Percentiles rank a stretch among this genome's conserved stretches.
These are phyloP conservation scores for Phaeophleospora eucalypticola DNA, from an alignment of 2,329 filamentous ascomycete genomes.

Conservation along the genomic window DNA sequence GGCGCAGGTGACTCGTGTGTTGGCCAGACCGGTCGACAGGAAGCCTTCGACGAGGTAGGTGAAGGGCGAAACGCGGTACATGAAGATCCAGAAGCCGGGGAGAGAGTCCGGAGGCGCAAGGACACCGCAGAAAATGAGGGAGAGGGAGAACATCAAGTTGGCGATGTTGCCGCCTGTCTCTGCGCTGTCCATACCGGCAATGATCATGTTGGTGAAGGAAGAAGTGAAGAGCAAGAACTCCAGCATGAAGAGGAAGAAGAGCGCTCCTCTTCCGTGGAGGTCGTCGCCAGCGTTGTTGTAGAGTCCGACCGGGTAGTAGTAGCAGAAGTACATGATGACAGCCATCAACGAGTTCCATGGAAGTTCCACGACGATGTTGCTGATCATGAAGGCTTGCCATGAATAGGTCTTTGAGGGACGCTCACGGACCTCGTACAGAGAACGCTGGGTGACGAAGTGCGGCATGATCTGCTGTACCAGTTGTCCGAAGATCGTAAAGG, in stretches of 20 bases:
- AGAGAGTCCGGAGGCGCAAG: slow-evolving; percentile 60
- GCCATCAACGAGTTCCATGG: slow-evolving; percentile 78
- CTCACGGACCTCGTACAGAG: slow-evolving; percentile 80
- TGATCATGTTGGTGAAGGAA: slow-evolving; percentile 75
- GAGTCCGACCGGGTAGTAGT: slow-evolving; percentile 83
- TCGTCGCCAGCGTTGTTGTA: slow-evolving; percentile 65
- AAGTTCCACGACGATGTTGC: slow-evolving; percentile 78
- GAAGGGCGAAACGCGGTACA: slow-evolving; percentile 76
- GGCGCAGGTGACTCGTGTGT: slow-evolving; percentile 62
- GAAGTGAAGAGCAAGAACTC: slow-evolving; percentile 66
- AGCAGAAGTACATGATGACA: slow-evolving; percentile 71
- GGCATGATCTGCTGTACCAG: slow-evolving; percentile 79
- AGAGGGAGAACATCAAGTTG: slow-evolving; percentile 69
- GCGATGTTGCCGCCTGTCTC: slow-evolving; percentile 73
- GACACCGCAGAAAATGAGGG: slow-evolving; percentile 67
- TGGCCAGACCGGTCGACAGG: slow-evolving; percentile 65
- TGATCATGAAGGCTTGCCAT: slow-evolving; percentile 81
- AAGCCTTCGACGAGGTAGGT: slow-evolving; percentile 75
- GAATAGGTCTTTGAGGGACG: slow-evolving; percentile 78
- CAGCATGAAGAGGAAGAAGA: slow-evolving; percentile 74
- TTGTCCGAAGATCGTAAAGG: slow-evolving; percentile 75
- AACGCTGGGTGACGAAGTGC: slow-evolving; percentile 76
- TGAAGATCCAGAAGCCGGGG: slow-evolving; percentile 72
- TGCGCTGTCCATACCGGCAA: slow-evolving; percentile 69
- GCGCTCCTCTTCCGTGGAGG: slow-evolving; percentile 64